phyloP scores from a whole-genome alignment of 345 rosid species.

The Arabidopsis thaliana region TAIR10.1 NC_003076.8:2808501-2809000 shows the following conservation, averaged over 20 bases:
- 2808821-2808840: constrained; percentile 73
- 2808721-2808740: constrained; percentile 38
- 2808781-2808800: constrained; percentile 29
- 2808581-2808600: background rate
- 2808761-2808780: constrained; percentile 24
- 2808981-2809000: background rate
- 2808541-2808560: constrained; percentile 37
- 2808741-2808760: constrained; percentile 21
- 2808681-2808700: constrained; percentile 98
- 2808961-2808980: background rate
- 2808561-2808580: constrained; percentile 10
- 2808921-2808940: constrained; percentile 23
- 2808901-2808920: constrained; percentile 70
- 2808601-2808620: constrained; percentile 28
- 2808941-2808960: constrained; percentile 3
- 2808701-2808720: constrained; percentile 45
- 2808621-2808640: constrained; percentile 88
- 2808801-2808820: constrained; percentile 69
- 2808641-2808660: constrained; percentile 84
- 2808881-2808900: constrained; percentile 97
- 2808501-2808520: constrained; percentile 93
- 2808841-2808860: constrained; percentile 97
- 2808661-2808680: constrained; percentile 97
- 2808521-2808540: constrained; percentile 95
- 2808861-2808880: constrained; percentile 97